Evolutionary conservation across 345 rosid species (phyloP), one percentile per base, ranked within the genome.

Genomic region (Populus pruinosa): DNA sequence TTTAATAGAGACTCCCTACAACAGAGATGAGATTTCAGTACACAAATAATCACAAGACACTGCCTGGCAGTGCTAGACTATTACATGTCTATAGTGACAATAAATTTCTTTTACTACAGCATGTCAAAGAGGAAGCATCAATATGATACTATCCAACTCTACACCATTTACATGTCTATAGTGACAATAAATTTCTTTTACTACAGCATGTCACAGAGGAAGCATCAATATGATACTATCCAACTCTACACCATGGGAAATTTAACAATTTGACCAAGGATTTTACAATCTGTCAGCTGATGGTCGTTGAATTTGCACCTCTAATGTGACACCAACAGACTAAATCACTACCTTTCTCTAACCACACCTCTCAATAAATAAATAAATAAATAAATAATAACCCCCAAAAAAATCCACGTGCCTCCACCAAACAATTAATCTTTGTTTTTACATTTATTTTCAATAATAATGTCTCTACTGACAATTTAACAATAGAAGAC

Each of bases 1-100:
- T 90, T 90, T 96, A 82, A 92, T 83, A 10, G 91, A 81, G 49
- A 88, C 81, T 50, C 93, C 96, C 98, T 96, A 81, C 86, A 89
- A 53, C 39, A 78, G 63, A 78, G 16, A 77, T 55, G 43, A 70
- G 67, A 81, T 65, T 82, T 66, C 83, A 73, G 73, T 23, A 61
- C 76, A 85, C 33, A 63, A 81, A 74, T 39, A 31, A 56, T 73
- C 65, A 47, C 38, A 4, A 68, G 6, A 39, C 5, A 33, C 5
- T 65, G 49, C 16, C 59, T 55, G 61, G 61, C 25, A 20, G 61
- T 8, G 8, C 4, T 20, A 55, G 61, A 21, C 23, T 20, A 55
- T 55, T 55, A 55, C 61, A 55, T 6, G 61, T 55, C 61, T 21
- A 55, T 8, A 20, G 25, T 20, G 25, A 21, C 25, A 55, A 2